Percentiles rank a stretch among this genome's conserved stretches.
Evolutionary conservation across 1,284 basidiomycete species (phyloP).

Genomic region (Testicularia cyperi): DNA sequence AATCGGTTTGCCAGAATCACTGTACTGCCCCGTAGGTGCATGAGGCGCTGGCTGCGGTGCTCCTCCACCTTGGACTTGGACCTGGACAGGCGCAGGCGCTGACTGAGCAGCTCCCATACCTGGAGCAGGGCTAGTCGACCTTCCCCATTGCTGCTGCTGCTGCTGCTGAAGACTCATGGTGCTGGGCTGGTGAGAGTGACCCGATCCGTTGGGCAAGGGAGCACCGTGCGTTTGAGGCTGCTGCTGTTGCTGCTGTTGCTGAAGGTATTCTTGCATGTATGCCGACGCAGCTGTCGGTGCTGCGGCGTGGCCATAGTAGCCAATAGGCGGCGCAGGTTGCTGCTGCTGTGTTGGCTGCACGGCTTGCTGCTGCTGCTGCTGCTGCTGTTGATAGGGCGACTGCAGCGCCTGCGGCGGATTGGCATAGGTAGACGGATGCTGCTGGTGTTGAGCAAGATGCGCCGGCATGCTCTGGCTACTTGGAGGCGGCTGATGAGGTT

Average conservation of each 20-base stretch:
- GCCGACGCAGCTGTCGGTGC: slow-evolving; percentile 26
- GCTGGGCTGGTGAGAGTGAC: slow-evolving; percentile 18
- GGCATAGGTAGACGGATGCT: slow-evolving; percentile 8
- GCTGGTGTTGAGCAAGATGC: slow-evolving; percentile 20
- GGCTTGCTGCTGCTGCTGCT: slow-evolving; percentile 9
- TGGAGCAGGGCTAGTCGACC: slow-evolving; percentile 22
- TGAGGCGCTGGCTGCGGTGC: slow-evolving; percentile 18
- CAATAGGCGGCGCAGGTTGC: slow-evolving; percentile 28
- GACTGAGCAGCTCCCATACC: slow-evolving; percentile 33
- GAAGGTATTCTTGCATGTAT: slow-evolving; percentile 59
- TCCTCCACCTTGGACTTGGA: slow-evolving; percentile 3
- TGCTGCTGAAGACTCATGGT: slow-evolving; percentile 15
- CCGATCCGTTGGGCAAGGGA: slow-evolving; percentile 32
- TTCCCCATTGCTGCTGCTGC: slow-evolving; percentile 20
- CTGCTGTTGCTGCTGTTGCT: slow-evolving; percentile 43
- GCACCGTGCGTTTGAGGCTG: slow-evolving; percentile 6
- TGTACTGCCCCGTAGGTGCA: slow-evolving; percentile 71
- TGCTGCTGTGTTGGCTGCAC: slow-evolving; percentile 9
- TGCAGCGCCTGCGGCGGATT: slow-evolving; percentile 15
- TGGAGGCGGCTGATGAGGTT: slow-evolving; percentile 3
- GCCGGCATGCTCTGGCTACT: slow-evolving; percentile 33
- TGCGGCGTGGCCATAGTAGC: slow-evolving; percentile 44
- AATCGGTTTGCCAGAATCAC: slow-evolving; percentile 75
- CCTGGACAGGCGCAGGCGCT: slow-evolving; percentile 19
- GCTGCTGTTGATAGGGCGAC: slow-evolving; percentile 1